Percentiles rank a stretch among this genome's conserved stretches.
Evolutionary conservation across 1,284 basidiomycete species (phyloP).

Genomic region (Golubevia pallescens): DNA sequence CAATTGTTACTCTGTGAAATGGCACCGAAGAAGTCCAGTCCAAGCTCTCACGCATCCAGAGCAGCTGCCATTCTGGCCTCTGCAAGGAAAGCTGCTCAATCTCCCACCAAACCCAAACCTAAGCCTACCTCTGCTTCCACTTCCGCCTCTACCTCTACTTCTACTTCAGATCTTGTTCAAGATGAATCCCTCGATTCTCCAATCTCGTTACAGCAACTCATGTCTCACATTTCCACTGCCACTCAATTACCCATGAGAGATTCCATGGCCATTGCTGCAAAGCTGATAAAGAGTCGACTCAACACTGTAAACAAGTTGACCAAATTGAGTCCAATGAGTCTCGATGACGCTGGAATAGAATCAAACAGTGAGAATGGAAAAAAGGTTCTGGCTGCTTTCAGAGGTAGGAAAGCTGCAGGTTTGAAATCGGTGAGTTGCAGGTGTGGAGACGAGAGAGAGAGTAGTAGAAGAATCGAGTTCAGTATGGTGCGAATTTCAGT

Average conservation of each 20-base stretch:
- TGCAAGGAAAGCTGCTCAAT: too few relatives aligned
- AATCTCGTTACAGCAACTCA: too few relatives aligned
- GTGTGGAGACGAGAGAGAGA: conserved; percentile 5
- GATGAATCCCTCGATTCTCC: too few relatives aligned
- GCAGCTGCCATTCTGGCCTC: too few relatives aligned
- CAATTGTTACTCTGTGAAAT: too few relatives aligned
- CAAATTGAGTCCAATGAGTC: conserved; percentile 26
- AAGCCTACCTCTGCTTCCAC: too few relatives aligned
- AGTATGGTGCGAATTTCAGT: background rate
- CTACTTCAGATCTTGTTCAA: too few relatives aligned
- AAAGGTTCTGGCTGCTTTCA: conserved; percentile 34
- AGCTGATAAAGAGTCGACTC: conserved; percentile 35
- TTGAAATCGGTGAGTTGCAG: conserved; percentile 1
- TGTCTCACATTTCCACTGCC: too few relatives aligned
- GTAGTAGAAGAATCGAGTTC: background rate
- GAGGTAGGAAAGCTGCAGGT: conserved; percentile 31
- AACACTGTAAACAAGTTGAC: conserved; percentile 26
- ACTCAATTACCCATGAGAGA: conserved; percentile 31
- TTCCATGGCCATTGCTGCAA: conserved; percentile 39
- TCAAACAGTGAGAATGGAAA: conserved; percentile 27
- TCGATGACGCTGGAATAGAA: conserved; percentile 37
- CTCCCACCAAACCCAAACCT: too few relatives aligned
- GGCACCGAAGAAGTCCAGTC: too few relatives aligned
- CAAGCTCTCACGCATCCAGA: too few relatives aligned
- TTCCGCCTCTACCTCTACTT: too few relatives aligned